Conservation (phyloP, 768 basidiomycete genomes). For the Russula dissimulans region DNA sequence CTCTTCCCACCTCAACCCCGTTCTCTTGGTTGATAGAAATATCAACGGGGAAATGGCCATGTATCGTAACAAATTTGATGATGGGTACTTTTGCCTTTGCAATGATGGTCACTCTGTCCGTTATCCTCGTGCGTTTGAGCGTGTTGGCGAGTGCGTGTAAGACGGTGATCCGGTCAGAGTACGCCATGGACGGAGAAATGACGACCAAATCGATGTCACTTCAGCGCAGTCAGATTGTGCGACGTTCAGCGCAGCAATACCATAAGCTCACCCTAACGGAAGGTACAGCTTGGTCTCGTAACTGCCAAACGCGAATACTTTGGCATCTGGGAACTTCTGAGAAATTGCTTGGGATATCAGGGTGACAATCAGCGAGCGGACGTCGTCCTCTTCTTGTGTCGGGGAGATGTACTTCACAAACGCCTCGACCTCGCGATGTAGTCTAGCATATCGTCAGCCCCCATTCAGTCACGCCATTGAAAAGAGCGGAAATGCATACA, state of each 20-base stretch:
- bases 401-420: constrained; percentile 87
- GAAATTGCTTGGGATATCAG: constrained; percentile 60
- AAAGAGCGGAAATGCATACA: constrained; percentile 41
- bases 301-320: constrained; percentile 82
- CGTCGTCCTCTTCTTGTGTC: constrained; percentile 73
- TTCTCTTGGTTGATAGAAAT: constrained; percentile 89
- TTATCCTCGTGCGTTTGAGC: constrained; percentile 65
- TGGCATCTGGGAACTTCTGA: constrained; percentile 66
- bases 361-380: constrained; percentile 63
- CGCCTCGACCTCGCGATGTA: constrained; percentile 79
- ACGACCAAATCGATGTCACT: constrained; percentile 97
- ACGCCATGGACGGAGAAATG: constrained; percentile 66
- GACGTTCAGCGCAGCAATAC: background rate
- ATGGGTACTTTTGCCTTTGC: constrained; percentile 94
- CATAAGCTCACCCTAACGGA: constrained; percentile 66
- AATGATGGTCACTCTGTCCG: constrained; percentile 77
- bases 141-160: constrained; percentile 72
- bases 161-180: constrained; percentile 55
- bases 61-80: constrained; percentile 82
- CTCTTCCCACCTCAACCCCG: constrained; percentile 67
- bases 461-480: background rate
- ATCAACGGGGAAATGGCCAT: constrained; percentile 82
- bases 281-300: constrained; percentile 91
- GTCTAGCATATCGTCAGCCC: constrained; percentile 35
- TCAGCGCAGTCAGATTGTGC: constrained; percentile 6